These are phyloP conservation scores for Rhodomyrtus tomentosa DNA, from an alignment of 345 rosid species.

Conservation along the genomic window DNA sequence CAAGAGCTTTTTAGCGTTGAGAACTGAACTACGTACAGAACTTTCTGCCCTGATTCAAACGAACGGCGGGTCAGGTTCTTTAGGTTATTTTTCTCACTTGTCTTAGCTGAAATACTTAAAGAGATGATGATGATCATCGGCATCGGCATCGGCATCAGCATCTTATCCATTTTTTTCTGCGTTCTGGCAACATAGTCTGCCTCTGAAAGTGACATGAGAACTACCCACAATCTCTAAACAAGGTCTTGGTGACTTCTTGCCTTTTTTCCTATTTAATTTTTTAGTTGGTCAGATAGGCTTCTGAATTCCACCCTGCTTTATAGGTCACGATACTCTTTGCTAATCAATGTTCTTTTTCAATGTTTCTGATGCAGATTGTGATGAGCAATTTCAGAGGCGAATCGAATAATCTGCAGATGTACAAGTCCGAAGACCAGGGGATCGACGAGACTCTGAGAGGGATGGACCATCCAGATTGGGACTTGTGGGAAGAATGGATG, in stretches of 20 bases:
- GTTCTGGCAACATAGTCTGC: background rate
- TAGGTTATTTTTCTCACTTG: background rate
- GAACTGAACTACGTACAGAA: background rate
- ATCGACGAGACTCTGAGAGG: slow-evolving; percentile 40
- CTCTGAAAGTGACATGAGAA: background rate
- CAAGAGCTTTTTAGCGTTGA: background rate
- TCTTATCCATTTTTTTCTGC: background rate
- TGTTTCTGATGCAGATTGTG: slow-evolving; percentile 28
- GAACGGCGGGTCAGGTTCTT: background rate
- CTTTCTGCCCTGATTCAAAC: background rate
- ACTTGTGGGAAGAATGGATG: slow-evolving; percentile 98
- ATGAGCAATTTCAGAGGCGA: slow-evolving; percentile 48
- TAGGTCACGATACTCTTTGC: background rate
- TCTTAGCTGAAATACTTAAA: background rate
- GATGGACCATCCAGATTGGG: slow-evolving; percentile 57
- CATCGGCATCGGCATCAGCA: background rate
- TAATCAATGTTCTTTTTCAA: background rate
- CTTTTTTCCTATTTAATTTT: background rate
- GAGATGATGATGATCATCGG: background rate
- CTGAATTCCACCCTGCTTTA: background rate
- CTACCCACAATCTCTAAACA: background rate
- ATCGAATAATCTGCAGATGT: slow-evolving; percentile 13
- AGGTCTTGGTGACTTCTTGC: background rate
- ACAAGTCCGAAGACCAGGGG: slow-evolving; percentile 24
- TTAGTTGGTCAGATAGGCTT: background rate